These are phyloP conservation scores for Beauveria brongniartii DNA, from an alignment of 2,329 filamentous ascomycete genomes.

Conservation along the genomic window DNA sequence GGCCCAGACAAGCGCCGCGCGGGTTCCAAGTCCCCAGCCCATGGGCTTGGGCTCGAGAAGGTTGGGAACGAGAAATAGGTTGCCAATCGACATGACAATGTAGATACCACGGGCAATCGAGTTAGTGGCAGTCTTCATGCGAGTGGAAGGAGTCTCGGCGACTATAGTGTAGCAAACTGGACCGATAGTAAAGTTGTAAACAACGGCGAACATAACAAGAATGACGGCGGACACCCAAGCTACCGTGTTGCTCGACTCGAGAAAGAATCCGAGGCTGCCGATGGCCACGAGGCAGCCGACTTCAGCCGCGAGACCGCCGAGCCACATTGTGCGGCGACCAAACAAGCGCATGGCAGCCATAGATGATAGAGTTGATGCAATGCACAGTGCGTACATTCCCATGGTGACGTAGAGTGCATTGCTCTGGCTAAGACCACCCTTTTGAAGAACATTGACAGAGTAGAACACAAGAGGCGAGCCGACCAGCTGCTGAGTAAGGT, in stretches of 20 bases:
- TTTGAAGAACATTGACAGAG: conserved; percentile 42
- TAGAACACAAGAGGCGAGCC: conserved; percentile 46
- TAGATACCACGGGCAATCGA: conserved; percentile 15
- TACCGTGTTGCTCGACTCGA: conserved; percentile 13
- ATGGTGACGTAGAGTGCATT: conserved; percentile 39
- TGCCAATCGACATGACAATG: conserved; percentile 14
- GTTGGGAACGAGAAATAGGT: conserved; percentile 15
- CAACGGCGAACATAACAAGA: conserved; percentile 30
- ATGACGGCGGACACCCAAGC: conserved; percentile 29
- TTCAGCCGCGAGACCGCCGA: conserved; percentile 29
- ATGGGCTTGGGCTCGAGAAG: conserved; percentile 15
- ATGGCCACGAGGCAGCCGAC: conserved; percentile 27
- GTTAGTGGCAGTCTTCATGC: conserved; percentile 18
- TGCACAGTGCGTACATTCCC: conserved; percentile 31
- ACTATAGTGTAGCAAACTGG: conserved; percentile 31
- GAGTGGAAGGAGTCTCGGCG: conserved; percentile 27
- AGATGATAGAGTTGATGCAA: conserved; percentile 34
- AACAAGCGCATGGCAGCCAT: conserved; percentile 33
- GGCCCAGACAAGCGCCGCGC: conserved; percentile 16
- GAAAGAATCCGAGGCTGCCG: conserved; percentile 24
- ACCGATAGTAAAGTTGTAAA: conserved; percentile 36
- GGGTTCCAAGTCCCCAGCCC: conserved; percentile 16
- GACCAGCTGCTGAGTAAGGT: conserved; percentile 45
- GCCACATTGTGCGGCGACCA: conserved; percentile 35
- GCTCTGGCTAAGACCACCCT: conserved; percentile 34